Evolutionary conservation across 345 rosid species (phyloP), one percentile per base, ranked within the genome.

Genomic region (Eucalyptus camaldulensis): DNA sequence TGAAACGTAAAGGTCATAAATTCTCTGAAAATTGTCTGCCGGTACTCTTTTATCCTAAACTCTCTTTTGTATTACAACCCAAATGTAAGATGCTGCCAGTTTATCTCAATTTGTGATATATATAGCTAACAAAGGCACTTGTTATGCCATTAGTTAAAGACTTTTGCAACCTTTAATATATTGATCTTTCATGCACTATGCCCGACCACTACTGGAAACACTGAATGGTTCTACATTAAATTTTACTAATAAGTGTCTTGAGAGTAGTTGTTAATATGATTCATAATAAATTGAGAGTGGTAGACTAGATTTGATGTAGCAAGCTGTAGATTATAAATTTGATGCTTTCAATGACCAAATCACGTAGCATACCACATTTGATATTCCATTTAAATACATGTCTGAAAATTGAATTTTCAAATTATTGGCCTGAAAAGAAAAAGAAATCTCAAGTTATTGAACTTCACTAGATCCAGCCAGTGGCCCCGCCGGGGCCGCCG

Each of bases 241-340:
- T 65, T n/a, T 65, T 8, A 10, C 10, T 0, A 14, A 33, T 2
- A 16, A 65, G 19, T 65, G 5, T 21, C 47, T 37, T 1, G 0
- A 37, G 14, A 19, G 45, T 40, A 19, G 14, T 21, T 1, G 8
- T 40, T 21, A 21, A 76, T 10, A 6, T 22, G 2, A 40, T 76
- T 40, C 83, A 21, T 31, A 1, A 21, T 37, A 76, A 21, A 76
- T 76, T 21, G 9, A 19, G 47, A 19, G 15, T 7, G 3, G 27
- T 76, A 17, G 83, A 11, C 47, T 21, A 10, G 83, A 21, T 13
- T 37, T 40, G 27, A 22, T 11, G 0, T 5, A 0, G 5, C 29
- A 76, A 22, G 0, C 8, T 10, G 22, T 10, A 21, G 47, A 4
- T 22, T 10, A 2, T 15, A 40, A 25, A 2, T 76, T 11, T 40